Evolutionary conservation across 257 asterid genomes (phyloP).

Genomic region (Nicotiana sylvestris): DNA sequence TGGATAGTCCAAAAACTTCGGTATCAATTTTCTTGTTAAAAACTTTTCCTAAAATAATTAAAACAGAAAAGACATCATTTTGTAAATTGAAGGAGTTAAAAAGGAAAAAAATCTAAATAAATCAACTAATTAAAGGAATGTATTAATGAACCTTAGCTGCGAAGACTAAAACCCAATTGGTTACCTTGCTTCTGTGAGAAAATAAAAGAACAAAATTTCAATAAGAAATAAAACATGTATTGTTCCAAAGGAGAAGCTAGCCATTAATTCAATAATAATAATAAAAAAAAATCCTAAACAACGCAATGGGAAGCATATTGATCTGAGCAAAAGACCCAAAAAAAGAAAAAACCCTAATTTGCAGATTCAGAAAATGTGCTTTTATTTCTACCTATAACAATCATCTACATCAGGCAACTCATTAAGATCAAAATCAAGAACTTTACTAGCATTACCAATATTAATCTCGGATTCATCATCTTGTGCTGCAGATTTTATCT

Average conservation of each 20-base stretch:
- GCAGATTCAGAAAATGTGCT: background rate
- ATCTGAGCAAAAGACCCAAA: background rate
- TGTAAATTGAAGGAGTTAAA: background rate
- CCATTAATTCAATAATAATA: no score
- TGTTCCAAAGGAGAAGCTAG: no score
- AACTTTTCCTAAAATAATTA: background rate
- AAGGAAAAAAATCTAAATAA: background rate
- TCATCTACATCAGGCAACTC: constrained; percentile 17
- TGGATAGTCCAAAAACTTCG: background rate
- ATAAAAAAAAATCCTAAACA: background rate
- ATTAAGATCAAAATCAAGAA: constrained; percentile 28
- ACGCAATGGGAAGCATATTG: background rate
- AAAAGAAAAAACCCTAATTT: background rate
- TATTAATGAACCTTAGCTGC: background rate
- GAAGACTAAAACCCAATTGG: no score
- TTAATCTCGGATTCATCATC: no score
- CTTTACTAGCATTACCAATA: background rate
- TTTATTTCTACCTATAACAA: background rate
- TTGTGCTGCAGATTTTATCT: no score
- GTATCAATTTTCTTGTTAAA: no score
- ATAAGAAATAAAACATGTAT: background rate
- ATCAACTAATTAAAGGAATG: background rate
- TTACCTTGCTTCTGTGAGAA: no score
- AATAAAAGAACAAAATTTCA: background rate
- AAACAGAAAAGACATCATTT: background rate